A percentile compares a stretch with the other conserved stretches of the same genome.
Evolutionary conservation across 148 eudicot species (phyloP).

Genomic region (Rhododendron henanense): DNA sequence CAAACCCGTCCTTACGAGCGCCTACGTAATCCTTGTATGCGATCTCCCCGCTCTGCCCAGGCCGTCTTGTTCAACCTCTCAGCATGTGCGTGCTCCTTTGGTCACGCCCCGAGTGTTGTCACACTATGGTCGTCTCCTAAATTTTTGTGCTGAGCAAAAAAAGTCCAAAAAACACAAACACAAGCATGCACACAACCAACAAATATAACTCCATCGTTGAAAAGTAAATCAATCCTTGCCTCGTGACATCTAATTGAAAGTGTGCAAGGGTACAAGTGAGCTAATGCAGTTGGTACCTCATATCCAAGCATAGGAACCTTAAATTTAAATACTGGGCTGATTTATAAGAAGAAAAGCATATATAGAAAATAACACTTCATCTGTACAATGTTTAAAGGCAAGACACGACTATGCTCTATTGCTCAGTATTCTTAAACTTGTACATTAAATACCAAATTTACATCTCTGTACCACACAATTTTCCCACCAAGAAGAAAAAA

Average conservation of each 20-base stretch:
- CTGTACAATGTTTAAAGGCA: background rate
- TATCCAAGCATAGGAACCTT: background rate
- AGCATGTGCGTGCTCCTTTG: background rate
- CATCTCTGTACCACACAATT: constrained; percentile 18
- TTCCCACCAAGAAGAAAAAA: background rate
- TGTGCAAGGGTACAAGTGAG: background rate
- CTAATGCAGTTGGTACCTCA: background rate
- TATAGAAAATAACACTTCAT: background rate
- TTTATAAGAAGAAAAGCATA: background rate
- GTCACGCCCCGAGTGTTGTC: background rate
- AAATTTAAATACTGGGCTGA: background rate
- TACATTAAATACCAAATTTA: constrained; percentile 19
- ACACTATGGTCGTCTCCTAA: background rate
- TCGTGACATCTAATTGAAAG: background rate
- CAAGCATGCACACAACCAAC: background rate
- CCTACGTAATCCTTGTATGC: background rate
- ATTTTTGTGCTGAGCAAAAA: background rate
- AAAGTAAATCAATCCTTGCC: background rate
- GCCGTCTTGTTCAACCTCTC: no score
- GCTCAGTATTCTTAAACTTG: background rate
- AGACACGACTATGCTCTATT: background rate
- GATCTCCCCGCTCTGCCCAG: background rate
- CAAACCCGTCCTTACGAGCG: background rate
- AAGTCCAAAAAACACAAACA: background rate
- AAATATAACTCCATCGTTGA: background rate